Evolutionary conservation across 1,139 yeast species (phyloP).

Genomic region (Lodderomyces theae): DNA sequence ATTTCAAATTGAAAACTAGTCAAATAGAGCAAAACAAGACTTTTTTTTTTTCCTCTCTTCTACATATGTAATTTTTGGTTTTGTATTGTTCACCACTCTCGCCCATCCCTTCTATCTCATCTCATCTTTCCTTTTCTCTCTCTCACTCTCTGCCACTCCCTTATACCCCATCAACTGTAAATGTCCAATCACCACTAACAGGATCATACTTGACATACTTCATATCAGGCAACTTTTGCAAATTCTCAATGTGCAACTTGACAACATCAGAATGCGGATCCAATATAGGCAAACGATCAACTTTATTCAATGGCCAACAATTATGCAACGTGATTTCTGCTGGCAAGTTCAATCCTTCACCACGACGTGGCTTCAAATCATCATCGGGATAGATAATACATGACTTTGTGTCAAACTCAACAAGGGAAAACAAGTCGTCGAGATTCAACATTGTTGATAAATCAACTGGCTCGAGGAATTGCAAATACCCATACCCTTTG

Average conservation of each 20-base stretch:
- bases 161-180: constrained; percentile 41
- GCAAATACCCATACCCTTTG: constrained; percentile 70
- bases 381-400: constrained; percentile 75
- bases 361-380: constrained; percentile 57
- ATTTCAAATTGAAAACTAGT: no score
- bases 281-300: constrained; percentile 68
- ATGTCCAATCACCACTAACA: constrained; percentile 78
- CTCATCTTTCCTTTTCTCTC: background rate
- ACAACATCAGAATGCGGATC: constrained; percentile 77
- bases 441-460: constrained; percentile 61
- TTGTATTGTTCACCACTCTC: no score
- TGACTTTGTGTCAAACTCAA: constrained; percentile 57
- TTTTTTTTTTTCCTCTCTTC: no score
- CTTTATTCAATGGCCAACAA: constrained; percentile 74
- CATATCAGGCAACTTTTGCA: constrained; percentile 59
- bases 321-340: constrained; percentile 72
- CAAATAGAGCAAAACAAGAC: no score
- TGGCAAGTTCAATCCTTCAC: constrained; percentile 81
- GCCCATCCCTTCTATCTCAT: no score
- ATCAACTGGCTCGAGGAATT: constrained; percentile 80
- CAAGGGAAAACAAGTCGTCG: constrained; percentile 57
- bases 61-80: no score
- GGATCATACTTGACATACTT: constrained; percentile 77
- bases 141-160: background rate
- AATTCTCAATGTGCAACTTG: constrained; percentile 62